Conservation (phyloP, 345 rosid species). For the Hibiscus trionum region DNA sequence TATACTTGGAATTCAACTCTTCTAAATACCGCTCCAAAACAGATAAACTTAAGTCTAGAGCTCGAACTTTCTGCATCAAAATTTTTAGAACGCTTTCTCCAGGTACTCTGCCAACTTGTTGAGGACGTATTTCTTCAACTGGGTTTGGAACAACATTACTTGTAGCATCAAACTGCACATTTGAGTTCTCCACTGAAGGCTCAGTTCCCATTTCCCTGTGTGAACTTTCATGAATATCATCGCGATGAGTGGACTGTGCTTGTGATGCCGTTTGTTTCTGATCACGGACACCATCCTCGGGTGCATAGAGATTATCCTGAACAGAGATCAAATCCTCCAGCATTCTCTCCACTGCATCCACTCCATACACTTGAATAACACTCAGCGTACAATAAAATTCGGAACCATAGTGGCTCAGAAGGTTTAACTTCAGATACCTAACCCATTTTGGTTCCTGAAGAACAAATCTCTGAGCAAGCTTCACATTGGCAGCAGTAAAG, state of each 20-base stretch:
- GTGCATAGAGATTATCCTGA: slow-evolving; percentile 37
- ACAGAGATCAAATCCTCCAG: slow-evolving; percentile 79
- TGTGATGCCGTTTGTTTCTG: slow-evolving; percentile 28
- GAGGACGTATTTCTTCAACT: slow-evolving; percentile 61
- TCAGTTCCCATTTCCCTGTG: slow-evolving; percentile 30
- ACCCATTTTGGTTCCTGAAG: slow-evolving; percentile 78
- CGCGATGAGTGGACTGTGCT: slow-evolving; percentile 29
- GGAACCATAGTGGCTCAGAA: slow-evolving; percentile 69
- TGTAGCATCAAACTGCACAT: slow-evolving; percentile 30
- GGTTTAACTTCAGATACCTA: slow-evolving; percentile 70
- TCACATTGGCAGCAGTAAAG: slow-evolving; percentile 77
- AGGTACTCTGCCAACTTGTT: slow-evolving; percentile 81
- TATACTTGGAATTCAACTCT: slow-evolving; percentile 65
- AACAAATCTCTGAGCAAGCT: slow-evolving; percentile 60
- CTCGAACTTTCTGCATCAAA: slow-evolving; percentile 87
- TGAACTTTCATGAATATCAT: slow-evolving; percentile 25
- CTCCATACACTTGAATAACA: slow-evolving; percentile 75
- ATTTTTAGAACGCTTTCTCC: slow-evolving; percentile 90
- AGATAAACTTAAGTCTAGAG: slow-evolving; percentile 71
- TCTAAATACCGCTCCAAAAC: slow-evolving; percentile 83
- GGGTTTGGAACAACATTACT: slow-evolving; percentile 36
- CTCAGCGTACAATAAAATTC: slow-evolving; percentile 97
- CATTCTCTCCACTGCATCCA: slow-evolving; percentile 93
- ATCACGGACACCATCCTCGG: slow-evolving; percentile 35
- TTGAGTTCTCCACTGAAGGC: slow-evolving; percentile 21